Percentiles rank a stretch among this genome's conserved stretches.
Evolutionary conservation across 192 early-diverging fungal genomes (phyloP).

Genomic region (Gamsiella multidivaricata): DNA sequence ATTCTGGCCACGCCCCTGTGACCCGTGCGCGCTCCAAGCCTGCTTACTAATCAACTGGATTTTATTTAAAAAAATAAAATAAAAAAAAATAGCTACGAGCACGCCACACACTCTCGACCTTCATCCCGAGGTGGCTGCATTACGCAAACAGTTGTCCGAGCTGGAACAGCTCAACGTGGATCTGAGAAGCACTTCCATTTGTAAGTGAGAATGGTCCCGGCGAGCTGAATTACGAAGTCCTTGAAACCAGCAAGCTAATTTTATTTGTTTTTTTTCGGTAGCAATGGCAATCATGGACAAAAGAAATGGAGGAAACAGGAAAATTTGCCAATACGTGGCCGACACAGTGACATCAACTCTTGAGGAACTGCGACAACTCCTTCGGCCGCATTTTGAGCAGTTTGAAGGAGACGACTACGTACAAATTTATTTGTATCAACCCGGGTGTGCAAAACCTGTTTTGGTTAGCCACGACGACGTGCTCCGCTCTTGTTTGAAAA

Average conservation of each 20-base stretch:
- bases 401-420: constrained; percentile 7
- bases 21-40: background rate
- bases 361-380: background rate
- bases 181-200: constrained; percentile 1
- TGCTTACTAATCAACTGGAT: constrained; percentile 1
- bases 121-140: background rate
- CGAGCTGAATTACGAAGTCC: background rate
- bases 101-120: background rate
- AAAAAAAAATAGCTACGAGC: background rate
- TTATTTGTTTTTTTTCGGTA: background rate
- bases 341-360: background rate
- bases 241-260: background rate
- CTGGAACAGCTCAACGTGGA: background rate
- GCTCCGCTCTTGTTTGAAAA: constrained; percentile 8
- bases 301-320: background rate
- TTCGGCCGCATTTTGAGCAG: constrained; percentile 7
- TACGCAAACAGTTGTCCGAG: constrained; percentile 4
- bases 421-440: constrained; percentile 2
- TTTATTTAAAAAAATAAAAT: background rate
- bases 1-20: background rate
- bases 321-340: constrained; percentile 1
- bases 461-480: background rate
- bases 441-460: background rate
- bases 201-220: background rate
- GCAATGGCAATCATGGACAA: background rate